Base-by-base conservation (phyloP, 768 basidiomycete genomes). In the Guyanaporus albipodus region DNA sequence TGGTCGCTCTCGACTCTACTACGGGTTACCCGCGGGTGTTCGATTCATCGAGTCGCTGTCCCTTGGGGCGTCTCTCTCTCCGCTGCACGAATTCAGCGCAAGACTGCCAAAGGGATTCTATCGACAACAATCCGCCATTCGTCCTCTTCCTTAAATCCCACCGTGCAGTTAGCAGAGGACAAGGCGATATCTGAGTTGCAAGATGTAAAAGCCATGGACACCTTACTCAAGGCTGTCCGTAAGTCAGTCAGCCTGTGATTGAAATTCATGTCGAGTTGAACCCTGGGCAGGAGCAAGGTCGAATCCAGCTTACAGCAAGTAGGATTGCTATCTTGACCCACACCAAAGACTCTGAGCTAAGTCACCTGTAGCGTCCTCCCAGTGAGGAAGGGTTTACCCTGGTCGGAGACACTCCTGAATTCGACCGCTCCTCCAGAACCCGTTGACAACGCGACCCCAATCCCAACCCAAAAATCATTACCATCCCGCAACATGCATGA, bases 401-500 rank as follows among this genome's bases (percentile, higher is more conserved):
- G 83, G 83, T 77, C 80, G 0, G 79, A 85, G 55, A 69, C 77
- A 15, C 71, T 83, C 19, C 60, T 81, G 11, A 73, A 68, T 37
- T 38, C 56, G 8, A 63, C 72, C n/a, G 53, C 63, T 8, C 52
- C 57, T 22, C 49, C 54, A 21, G 54, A 52, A 34, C 34, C 48
- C 8, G 38, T 46, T 15, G 43, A 59, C 23, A 49, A 49, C 17
- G 48, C 54, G 27, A 27, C 53, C 18, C 38, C 56, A 31, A 49
- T 56, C 17, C 27, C 53, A 17, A 40, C 48, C 11, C 36, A 38
- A 36, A 36, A 63, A 54, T 59, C 62, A 6, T 69, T 71, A 1
- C 58, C 66, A 11, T 74, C 78, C 7, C 71, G 83, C 8, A 64
- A 71, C 40, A 88, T 87, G 85, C 70, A 80, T 41, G 83, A 87